Evolutionary conservation across 352 stramenopile genomes (phyloP).

Genomic region (Phytophthora capsici): DNA sequence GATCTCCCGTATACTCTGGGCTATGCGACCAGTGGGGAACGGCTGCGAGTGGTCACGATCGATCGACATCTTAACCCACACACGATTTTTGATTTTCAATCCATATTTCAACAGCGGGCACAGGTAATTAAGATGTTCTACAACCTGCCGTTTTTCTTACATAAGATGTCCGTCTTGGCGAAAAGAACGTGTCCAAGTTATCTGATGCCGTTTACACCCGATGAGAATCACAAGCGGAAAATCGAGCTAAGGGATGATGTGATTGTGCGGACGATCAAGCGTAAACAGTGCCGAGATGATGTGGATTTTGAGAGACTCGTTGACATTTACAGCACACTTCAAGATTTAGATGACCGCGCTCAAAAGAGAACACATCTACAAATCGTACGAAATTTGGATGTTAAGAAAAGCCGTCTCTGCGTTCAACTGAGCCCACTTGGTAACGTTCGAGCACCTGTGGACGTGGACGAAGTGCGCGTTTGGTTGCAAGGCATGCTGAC

Average conservation of each 20-base stretch:
- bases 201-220: conserved; percentile 1
- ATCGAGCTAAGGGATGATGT: conserved; percentile 6
- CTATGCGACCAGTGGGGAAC: conserved; percentile 12
- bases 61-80: neutral
- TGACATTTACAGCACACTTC: no score
- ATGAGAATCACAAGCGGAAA: neutral
- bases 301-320: no score
- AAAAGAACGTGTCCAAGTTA: neutral
- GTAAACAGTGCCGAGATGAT: no score
- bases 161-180: conserved; percentile 9
- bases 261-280: no score
- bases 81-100: conserved; percentile 1
- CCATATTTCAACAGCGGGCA: conserved; percentile 6
- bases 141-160: conserved; percentile 26
- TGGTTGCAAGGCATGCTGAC: conserved; percentile 32
- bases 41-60: conserved; percentile 24
- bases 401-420: neutral
- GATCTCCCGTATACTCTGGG: conserved; percentile 33
- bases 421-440: conserved; percentile 8
- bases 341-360: no score
- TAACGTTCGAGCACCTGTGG: neutral
- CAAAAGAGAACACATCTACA: no score
- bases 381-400: conserved; percentile 1
- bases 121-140: conserved; percentile 16
- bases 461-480: conserved; percentile 10